Evolutionary conservation across 805 yeast species (phyloP), one percentile per base, ranked within the genome.

Genomic region (Pichia phayaonensis): DNA sequence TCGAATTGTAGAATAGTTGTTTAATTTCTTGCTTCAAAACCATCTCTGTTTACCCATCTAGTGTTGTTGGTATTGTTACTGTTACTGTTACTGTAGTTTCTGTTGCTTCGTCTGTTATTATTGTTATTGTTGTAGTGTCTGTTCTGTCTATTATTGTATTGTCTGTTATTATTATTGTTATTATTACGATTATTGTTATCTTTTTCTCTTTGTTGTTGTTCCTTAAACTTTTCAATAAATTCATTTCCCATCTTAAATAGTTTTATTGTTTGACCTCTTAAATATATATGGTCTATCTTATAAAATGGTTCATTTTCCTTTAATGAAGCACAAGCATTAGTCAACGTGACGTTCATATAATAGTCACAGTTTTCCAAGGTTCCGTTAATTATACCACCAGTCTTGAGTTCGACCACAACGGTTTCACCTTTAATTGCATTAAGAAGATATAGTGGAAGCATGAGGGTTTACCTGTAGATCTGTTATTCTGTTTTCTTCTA

Each of bases 321-420:
- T 59, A 80, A 79, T 16, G 83, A 76, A 62, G 83, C 86, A 45
- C 82, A 78, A 16, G 84, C 97, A 55, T 90, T 83, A 34, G 75
- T 75, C 48, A 94, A 73, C 1, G 96, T 86, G 56, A 94, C 73
- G 66, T 94, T 94, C 99, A 94, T 94, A 90, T 95, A 87, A 40
- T 88, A 83, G 66, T 94, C 99, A 59, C 96, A 89, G 62, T 87
- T 86, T 50, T 81, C 79, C 53, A 94, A 73, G 50, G 77, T 79
- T 46, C 99, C 99, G 61, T 84, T 85, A 46, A 90, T 73, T 11
- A 92, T 83, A 61, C 88, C 97, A 34, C 98, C 97, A 50, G 85
- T 83, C 67, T 94, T 94, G 63, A 94, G 78, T 66, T 92, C 99
- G 45, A 94, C 88, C 61, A 85, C 76, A 61, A 94, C 77, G 39